Conservation (phyloP, 2,329 filamentous ascomycete genomes). For the Beauveria rudraprayagi region DNA sequence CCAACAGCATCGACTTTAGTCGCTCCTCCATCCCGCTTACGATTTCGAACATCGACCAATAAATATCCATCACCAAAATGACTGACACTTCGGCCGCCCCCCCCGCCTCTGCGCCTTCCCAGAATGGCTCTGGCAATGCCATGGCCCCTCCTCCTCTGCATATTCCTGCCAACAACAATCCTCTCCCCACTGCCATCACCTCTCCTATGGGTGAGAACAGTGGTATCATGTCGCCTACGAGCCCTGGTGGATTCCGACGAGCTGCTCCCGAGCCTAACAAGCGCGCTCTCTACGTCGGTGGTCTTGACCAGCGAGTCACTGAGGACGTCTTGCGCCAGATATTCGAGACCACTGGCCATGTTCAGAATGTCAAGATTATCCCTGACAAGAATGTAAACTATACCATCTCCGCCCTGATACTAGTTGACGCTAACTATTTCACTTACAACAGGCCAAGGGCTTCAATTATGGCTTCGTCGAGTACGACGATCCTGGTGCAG, state of each 20-base stretch:
- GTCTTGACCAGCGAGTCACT: constrained; percentile 87
- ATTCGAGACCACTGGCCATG: constrained; percentile 97
- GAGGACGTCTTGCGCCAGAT: constrained; percentile 96
- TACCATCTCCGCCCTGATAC: neutral
- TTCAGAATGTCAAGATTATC: constrained; percentile 98
- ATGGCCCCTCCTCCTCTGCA: constrained; percentile 71
- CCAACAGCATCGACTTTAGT: neutral
- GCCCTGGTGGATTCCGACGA: constrained; percentile 74
- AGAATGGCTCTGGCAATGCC: constrained; percentile 47
- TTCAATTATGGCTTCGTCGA: constrained; percentile 99
- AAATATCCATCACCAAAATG: constrained; percentile 14
- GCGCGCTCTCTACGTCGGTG: constrained; percentile 91
- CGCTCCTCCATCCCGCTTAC: neutral
- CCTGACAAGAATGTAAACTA: constrained; percentile 88
- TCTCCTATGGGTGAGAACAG: constrained; percentile 66
- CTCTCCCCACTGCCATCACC: constrained; percentile 85
- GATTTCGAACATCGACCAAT: constrained; percentile 2
- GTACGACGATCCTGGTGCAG: constrained; percentile 94
- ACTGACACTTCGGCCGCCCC: constrained; percentile 57
- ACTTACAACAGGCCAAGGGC: constrained; percentile 67
- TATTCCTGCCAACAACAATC: constrained; percentile 94
- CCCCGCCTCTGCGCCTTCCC: constrained; percentile 52
- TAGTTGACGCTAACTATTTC: constrained; percentile 15
- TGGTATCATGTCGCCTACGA: constrained; percentile 75
- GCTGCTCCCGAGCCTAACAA: constrained; percentile 98